Evolutionary conservation across 257 asterid genomes (phyloP).

Genomic region (Petunia axillaris): DNA sequence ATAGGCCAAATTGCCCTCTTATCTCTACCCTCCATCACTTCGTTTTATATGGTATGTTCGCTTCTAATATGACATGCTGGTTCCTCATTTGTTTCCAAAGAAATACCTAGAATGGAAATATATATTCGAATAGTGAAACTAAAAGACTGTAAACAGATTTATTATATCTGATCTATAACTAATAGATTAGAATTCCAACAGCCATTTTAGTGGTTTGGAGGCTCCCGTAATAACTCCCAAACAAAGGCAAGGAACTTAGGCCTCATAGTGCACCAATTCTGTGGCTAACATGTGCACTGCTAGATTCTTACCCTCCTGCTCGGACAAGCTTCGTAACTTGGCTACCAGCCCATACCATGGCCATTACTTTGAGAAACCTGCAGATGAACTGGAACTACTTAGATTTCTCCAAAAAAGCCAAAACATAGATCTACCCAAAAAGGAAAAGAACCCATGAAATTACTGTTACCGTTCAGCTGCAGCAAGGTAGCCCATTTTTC

Average conservation of each 20-base stretch:
- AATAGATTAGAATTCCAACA: not conserved
- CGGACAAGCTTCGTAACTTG: conserved; percentile 89
- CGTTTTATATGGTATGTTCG: not conserved
- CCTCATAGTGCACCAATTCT: conserved; percentile 18
- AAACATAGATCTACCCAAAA: conserved; percentile 20
- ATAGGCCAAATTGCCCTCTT: not conserved
- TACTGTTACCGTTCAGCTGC: conserved; percentile 69
- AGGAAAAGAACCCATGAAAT: not conserved
- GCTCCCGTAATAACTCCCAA: not conserved
- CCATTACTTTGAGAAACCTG: conserved; percentile 90
- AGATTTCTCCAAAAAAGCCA: conserved; percentile 18
- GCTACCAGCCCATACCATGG: conserved; percentile 99
- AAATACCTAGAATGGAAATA: not conserved
- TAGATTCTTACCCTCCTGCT: conserved; percentile 84
- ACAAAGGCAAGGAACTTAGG: not conserved
- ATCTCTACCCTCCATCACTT: not conserved
- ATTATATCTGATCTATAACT: not conserved
- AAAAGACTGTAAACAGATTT: not conserved
- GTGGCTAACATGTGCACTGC: conserved; percentile 12
- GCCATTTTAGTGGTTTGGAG: not conserved
- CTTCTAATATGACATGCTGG: conserved; percentile 7
- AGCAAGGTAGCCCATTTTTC: conserved; percentile 80
- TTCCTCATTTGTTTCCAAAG: not conserved
- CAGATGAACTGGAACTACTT: conserved; percentile 34
- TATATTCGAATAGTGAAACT: not conserved